phyloP scores from a whole-genome alignment of 805 yeast species.

The Candida wancherniae region DNA sequence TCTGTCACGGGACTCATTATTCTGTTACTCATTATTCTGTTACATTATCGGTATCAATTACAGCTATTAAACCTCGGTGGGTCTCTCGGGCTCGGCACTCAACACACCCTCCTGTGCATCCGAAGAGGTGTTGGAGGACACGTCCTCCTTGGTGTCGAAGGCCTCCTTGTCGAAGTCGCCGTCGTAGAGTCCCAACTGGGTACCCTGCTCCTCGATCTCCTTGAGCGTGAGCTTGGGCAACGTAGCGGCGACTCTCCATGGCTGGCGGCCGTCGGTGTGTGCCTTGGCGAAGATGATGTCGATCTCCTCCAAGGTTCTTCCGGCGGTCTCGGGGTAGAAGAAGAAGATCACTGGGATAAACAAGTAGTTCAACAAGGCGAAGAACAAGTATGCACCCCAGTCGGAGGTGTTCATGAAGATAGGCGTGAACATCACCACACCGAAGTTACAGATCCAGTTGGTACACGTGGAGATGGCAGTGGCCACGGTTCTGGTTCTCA shows the following conservation, averaged over 20 bases:
- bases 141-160: constrained; percentile 28
- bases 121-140: constrained; percentile 18
- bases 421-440: constrained; percentile 45
- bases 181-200: constrained; percentile 51
- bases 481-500: constrained; percentile 44
- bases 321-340: constrained; percentile 45
- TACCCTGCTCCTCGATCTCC: constrained; percentile 59
- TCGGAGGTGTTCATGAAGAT: constrained; percentile 33
- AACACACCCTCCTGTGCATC: constrained; percentile 11
- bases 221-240: constrained; percentile 54
- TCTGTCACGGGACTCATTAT: no score
- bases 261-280: constrained; percentile 49
- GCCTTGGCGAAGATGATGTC: constrained; percentile 63
- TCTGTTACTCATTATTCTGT: no score
- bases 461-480: constrained; percentile 42
- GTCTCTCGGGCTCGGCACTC: no score
- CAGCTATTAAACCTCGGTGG: no score
- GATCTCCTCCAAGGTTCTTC: constrained; percentile 42
- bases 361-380: constrained; percentile 34
- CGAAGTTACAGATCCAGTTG: constrained; percentile 42
- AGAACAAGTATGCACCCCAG: constrained; percentile 42
- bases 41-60: no score
- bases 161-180: constrained; percentile 38
- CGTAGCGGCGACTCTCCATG: constrained; percentile 59
- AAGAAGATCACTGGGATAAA: constrained; percentile 54